Percentiles rank a stretch among this genome's conserved stretches.
Conservation (phyloP, 306 rosid genomes). For the Sesbania bispinosa region DNA sequence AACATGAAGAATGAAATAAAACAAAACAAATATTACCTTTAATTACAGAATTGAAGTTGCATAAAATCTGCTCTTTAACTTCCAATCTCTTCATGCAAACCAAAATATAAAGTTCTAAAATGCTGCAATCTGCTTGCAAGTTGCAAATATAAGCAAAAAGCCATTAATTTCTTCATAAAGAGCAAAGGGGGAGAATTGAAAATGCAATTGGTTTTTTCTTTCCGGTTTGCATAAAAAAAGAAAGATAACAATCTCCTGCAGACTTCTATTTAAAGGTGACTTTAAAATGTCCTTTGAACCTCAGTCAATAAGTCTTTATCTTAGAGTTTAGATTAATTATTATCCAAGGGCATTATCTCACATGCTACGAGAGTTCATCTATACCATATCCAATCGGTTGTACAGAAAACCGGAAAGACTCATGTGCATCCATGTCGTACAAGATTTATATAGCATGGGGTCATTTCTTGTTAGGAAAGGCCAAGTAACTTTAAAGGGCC, state of each 20-base stretch:
- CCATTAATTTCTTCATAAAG: slow-evolving; percentile 16
- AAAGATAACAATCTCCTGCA: background rate
- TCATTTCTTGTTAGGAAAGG: too few relatives aligned
- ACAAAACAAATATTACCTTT: slow-evolving; percentile 50
- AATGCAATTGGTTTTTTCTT: background rate
- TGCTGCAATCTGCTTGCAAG: slow-evolving; percentile 66
- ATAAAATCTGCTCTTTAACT: slow-evolving; percentile 68
- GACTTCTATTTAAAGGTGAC: background rate
- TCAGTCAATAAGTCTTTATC: background rate
- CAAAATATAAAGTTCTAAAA: slow-evolving; percentile 82
- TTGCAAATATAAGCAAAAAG: slow-evolving; percentile 7
- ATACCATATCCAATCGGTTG: background rate
- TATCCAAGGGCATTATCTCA: background rate
- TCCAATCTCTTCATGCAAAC: slow-evolving; percentile 95
- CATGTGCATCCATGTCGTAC: background rate
- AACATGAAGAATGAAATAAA: slow-evolving; percentile 1
- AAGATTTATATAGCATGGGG: background rate
- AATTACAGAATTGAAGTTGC: slow-evolving; percentile 85
- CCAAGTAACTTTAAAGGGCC: too few relatives aligned
- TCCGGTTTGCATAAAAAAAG: background rate
- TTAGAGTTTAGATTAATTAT: background rate
- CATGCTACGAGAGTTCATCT: background rate
- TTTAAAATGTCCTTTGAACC: background rate
- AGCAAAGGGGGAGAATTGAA: background rate
- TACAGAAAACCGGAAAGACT: background rate